These are phyloP conservation scores for Curvularia hawaiiensis DNA, from an alignment of 2,329 filamentous ascomycete species.

Conservation along the genomic window DNA sequence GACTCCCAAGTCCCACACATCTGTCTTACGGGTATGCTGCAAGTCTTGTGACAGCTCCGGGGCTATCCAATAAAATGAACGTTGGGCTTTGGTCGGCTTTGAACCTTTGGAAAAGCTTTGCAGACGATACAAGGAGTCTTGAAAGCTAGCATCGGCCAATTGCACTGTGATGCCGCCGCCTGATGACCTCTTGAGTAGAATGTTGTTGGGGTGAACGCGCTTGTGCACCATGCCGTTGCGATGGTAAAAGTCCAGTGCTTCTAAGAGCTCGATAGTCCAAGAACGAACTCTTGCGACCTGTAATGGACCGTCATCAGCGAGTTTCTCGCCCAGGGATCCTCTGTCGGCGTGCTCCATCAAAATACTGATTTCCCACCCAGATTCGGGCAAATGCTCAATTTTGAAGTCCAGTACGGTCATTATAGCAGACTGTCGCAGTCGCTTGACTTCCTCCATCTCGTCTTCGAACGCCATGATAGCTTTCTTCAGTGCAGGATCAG, in stretches of 20 bases:
- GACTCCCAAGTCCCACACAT: constrained; percentile 94
- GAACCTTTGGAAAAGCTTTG: constrained; percentile 58
- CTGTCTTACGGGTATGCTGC: constrained; percentile 71
- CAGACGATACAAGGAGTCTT: constrained; percentile 69
- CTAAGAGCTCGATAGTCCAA: constrained; percentile 90
- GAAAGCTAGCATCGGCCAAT: constrained; percentile 74
- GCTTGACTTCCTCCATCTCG: constrained; percentile 76
- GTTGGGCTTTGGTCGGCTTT: constrained; percentile 63
- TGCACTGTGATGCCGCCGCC: constrained; percentile 72
- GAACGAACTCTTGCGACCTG: constrained; percentile 77
- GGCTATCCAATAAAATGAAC: constrained; percentile 82
- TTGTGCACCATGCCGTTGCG: constrained; percentile 83
- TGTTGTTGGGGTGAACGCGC: constrained; percentile 78
- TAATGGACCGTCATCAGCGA: constrained; percentile 78
- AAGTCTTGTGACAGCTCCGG: constrained; percentile 73
- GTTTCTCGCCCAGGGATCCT: constrained; percentile 79
- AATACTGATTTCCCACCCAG: constrained; percentile 73
- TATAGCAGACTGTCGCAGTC: constrained; percentile 75
- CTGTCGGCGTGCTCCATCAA: constrained; percentile 79
- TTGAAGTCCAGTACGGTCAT: constrained; percentile 83
- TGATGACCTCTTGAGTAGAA: constrained; percentile 74
- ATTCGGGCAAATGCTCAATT: constrained; percentile 60
- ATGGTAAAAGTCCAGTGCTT: constrained; percentile 87
- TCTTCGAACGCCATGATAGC: constrained; percentile 77
- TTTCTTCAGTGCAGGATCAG: constrained; percentile 72